A percentile compares a stretch with the other conserved stretches of the same genome.
Evolutionary conservation across 2,329 filamentous ascomycete species (phyloP).

Genomic region (Phialophora verrucosa): DNA sequence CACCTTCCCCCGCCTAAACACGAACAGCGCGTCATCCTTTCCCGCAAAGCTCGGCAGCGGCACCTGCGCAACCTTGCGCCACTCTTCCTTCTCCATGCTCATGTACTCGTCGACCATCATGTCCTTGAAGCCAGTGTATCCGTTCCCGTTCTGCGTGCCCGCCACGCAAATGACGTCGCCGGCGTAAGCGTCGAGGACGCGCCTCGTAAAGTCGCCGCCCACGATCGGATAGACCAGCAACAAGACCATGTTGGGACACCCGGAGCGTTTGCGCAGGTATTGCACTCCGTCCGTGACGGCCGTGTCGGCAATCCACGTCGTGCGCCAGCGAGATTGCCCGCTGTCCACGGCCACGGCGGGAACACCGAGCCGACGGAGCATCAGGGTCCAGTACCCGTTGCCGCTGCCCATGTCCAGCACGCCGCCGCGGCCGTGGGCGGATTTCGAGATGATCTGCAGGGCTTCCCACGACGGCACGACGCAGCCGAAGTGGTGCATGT

Average conservation of each 20-base stretch:
- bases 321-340: constrained; percentile 70
- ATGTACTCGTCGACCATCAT: constrained; percentile 72
- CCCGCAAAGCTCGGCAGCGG: constrained; percentile 75
- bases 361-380: constrained; percentile 66
- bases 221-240: constrained; percentile 77
- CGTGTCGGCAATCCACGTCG: constrained; percentile 72
- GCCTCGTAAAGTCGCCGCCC: constrained; percentile 67
- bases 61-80: constrained; percentile 67
- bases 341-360: constrained; percentile 69
- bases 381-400: constrained; percentile 76
- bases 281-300: constrained; percentile 64
- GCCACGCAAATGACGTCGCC: constrained; percentile 72
- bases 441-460: constrained; percentile 63
- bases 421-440: constrained; percentile 54
- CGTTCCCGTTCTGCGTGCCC: constrained; percentile 75
- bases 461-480: constrained; percentile 71
- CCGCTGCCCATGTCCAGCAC: constrained; percentile 73
- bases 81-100: constrained; percentile 57
- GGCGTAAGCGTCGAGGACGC: constrained; percentile 64
- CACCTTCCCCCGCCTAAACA: constrained; percentile 53
- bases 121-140: constrained; percentile 72
- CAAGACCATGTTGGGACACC: constrained; percentile 64
- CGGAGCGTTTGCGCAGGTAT: constrained; percentile 60
- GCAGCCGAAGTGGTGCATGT: constrained; percentile 82
- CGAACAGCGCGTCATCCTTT: constrained; percentile 76